A percentile compares a stretch with the other conserved stretches of the same genome.
These are phyloP conservation scores for Phellinidium pouzarii DNA, from an alignment of 1,284 basidiomycete genomes.

Conservation along the genomic window DNA sequence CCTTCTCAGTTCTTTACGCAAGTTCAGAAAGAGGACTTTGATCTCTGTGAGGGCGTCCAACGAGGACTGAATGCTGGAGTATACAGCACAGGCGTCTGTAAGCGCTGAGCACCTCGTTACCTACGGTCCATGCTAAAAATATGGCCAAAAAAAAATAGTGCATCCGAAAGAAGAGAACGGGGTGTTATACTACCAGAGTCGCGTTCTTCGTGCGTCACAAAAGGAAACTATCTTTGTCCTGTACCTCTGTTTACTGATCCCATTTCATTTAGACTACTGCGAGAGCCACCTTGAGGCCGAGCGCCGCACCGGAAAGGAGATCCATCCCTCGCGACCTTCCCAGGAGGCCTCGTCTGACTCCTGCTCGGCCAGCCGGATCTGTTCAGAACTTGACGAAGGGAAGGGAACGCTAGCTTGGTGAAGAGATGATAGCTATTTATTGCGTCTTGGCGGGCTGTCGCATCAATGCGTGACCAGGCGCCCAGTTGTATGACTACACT, in stretches of 20 bases:
- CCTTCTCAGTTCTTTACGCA: constrained; percentile 16
- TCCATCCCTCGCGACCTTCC: constrained; percentile 21
- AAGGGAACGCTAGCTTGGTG: constrained; percentile 14
- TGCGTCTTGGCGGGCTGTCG: neutral
- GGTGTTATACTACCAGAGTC: constrained; percentile 24
- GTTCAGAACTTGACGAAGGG: constrained; percentile 1
- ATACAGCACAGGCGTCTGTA: constrained; percentile 21
- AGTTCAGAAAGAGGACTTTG: constrained; percentile 24
- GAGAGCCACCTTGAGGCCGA: constrained; percentile 22
- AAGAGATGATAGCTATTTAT: no score
- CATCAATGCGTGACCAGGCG: neutral
- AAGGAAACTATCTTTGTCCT: neutral
- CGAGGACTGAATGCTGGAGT: constrained; percentile 23
- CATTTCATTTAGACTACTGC: constrained; percentile 13
- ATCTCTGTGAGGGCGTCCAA: constrained; percentile 22
- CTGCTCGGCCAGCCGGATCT: constrained; percentile 14
- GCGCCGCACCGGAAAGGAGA: constrained; percentile 20
- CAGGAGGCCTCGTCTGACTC: constrained; percentile 1
- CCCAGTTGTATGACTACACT: neutral
- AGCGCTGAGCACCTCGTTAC: neutral
- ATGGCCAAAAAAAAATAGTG: constrained; percentile 7
- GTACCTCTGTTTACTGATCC: neutral
- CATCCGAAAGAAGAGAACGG: constrained; percentile 24
- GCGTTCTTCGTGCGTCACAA: constrained; percentile 19
- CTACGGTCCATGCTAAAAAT: neutral